Base-by-base conservation (phyloP, 1,139 yeast genomes). In the Tardiomyces blankii region DNA sequence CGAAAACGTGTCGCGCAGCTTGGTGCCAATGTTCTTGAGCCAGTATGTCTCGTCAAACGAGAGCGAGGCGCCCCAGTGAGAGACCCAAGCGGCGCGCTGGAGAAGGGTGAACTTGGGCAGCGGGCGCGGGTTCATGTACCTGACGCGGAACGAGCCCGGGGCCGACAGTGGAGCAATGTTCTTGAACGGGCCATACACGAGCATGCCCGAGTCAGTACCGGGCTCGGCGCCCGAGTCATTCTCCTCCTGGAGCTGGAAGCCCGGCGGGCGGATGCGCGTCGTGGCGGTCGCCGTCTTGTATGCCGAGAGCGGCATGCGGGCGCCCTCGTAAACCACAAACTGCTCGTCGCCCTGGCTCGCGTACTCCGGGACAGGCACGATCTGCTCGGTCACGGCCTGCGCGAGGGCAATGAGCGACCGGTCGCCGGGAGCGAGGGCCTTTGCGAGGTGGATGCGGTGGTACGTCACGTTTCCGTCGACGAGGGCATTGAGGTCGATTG, bases 1-100 rank as follows among this genome's bases (percentile, higher is more conserved):
- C 21, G 89, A 79, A 61, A 86, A 89, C 1, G 93, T 57, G 27
- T 51, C 59, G 43, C 70, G 66, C 54, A 89, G 71, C 44, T 69
- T 69, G 9, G 95, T 94, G 28, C 85, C 97, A 32, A 68, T 69
- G 60, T 91, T 86, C 42, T 82, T 75, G 43, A 89, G 58, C 67
- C 88, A 91, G 61, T 87, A 89, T 57, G 82, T 80, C 61, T 93
- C 98, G 61, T 87, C 95, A 51, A 80, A 68, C 46, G 82, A 78
- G 12, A 80, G 59, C 4, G 80, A 66, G 44, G 72, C 66, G 25
- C 82, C 79, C 84, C 84, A 80, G 56, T 82, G 88, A 1, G 86
- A 79, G 45, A 88, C 73, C 96, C 97, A 89, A 43, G 86, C 65
- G 42, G 85, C 84, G 62, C 97, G 77, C 53, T 77, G 70, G 50